Percentiles rank a stretch among this genome's conserved stretches.
Evolutionary conservation across 2,329 filamentous ascomycete species (phyloP).

Genomic region (Exophiala bonariae): DNA sequence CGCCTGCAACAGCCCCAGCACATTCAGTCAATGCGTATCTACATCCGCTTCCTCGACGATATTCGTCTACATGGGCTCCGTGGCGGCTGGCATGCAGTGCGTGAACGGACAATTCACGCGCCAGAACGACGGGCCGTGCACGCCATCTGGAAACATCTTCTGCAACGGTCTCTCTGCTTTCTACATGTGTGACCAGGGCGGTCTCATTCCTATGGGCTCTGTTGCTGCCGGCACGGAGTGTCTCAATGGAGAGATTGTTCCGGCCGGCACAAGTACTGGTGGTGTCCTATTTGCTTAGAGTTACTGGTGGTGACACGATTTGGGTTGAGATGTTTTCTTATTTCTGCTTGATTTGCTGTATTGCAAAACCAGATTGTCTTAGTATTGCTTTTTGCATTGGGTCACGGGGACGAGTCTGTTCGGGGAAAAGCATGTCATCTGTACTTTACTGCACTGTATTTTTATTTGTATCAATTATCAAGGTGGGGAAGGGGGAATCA

Average conservation of each 20-base stretch:
- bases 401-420: too few relatives aligned
- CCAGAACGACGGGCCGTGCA: conserved; percentile 22
- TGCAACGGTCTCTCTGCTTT: conserved; percentile 20
- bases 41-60: conserved; percentile 17
- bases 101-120: conserved; percentile 20
- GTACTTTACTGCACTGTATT: too few relatives aligned
- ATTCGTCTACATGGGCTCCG: conserved; percentile 24
- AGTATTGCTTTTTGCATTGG: too few relatives aligned
- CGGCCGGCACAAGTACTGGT: too few relatives aligned
- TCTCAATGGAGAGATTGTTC: conserved; percentile 19
- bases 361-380: too few relatives aligned
- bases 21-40: conserved; percentile 37
- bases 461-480: too few relatives aligned
- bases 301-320: too few relatives aligned
- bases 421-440: too few relatives aligned
- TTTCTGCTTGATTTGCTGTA: too few relatives aligned
- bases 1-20: conserved; percentile 34
- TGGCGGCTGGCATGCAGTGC: conserved; percentile 25
- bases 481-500: too few relatives aligned
- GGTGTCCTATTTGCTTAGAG: too few relatives aligned
- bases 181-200: conserved; percentile 25
- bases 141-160: conserved; percentile 16
- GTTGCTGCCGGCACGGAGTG: conserved; percentile 40
- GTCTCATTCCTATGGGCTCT: conserved; percentile 37
- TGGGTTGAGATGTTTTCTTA: too few relatives aligned